Conservation (phyloP, 345 rosid genomes). For the Isatis tinctoria region DNA sequence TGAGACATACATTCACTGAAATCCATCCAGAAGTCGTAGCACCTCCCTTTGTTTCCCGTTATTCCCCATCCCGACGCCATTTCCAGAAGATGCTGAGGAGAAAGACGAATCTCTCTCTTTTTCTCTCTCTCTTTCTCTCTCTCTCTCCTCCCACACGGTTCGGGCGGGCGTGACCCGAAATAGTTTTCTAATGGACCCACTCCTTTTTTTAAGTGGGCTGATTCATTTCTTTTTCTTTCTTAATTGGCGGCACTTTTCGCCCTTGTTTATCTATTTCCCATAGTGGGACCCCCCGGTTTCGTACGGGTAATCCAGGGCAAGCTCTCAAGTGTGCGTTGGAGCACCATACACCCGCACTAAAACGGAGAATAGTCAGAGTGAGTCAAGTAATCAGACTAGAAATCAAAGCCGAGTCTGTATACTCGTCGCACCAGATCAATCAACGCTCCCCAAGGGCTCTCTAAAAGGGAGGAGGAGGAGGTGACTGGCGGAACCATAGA, state of each 20-base stretch:
- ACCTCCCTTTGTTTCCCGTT: slow-evolving; percentile 87
- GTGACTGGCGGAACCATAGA: too few relatives aligned
- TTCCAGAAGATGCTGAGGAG: background rate
- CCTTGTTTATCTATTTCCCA: too few relatives aligned
- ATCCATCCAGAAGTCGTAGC: slow-evolving; percentile 76
- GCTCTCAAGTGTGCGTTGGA: slow-evolving; percentile 5
- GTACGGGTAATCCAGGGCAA: background rate
- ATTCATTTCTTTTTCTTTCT: background rate
- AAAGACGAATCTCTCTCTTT: background rate
- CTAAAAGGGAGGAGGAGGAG: background rate
- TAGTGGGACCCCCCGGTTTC: background rate
- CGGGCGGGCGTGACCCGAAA: background rate
- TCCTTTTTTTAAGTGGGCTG: background rate
- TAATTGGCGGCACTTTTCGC: slow-evolving; percentile 17
- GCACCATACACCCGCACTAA: background rate
- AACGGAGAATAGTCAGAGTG: background rate
- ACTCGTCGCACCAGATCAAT: slow-evolving; percentile 21
- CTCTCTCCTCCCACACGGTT: background rate
- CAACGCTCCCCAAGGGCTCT: background rate
- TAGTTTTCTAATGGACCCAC: background rate
- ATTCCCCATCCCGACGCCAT: slow-evolving; percentile 99
- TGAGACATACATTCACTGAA: slow-evolving; percentile 91
- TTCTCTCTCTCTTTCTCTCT: background rate
- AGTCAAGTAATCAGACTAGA: background rate
- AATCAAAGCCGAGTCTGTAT: background rate